Base-by-base conservation (phyloP, 345 rosid genomes). In the Moricandia arvensis region DNA sequence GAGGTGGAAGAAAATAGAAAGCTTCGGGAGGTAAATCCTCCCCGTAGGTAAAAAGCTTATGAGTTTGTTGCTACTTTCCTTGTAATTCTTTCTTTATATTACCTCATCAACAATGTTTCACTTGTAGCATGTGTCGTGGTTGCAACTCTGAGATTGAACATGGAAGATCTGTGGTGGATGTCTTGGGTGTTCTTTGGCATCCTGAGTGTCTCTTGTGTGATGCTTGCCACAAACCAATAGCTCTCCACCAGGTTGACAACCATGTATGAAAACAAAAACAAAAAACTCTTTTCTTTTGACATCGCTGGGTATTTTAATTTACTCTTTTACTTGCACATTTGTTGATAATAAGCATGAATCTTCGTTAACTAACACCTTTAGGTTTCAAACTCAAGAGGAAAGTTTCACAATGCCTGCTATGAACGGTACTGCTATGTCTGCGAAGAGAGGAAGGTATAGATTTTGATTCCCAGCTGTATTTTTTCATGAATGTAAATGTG, bases 131-230 rank as follows among this genome's bases (percentile, higher is more conserved):
- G 72, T 91, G 97, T 72, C 81, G 82, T 41, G 87, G 92, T 31
- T 94, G 98, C 86, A 60, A 82, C 66, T 74, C 66, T 8, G 87
- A 71, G 24, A 75, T 94, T 13, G 91, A 87, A 24, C 75, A 75
- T 67, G 91, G 85, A 43, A 87, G 83, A 75, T 88, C 89, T 77
- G 78, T 90, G 80, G n/a, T n/a, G n/a, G 85, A 90, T 69, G 80
- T 85, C 79, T 85, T 81, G 85, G 97, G 89, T 38, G 77, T 74
- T 73, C 83, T 62, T 80, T 91, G 88, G 83, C 97, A 94, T 83
- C 93, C 90, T 4, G 78, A 77, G 16, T 91, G 96, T 86, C 84
- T 88, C 74, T 41, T 85, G 2, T 94, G 98, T 74, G 84, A 7
- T 57, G 80, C 89, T 69, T 94, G 98, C 12, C 68, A 86, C 31